Base-by-base conservation (phyloP, 768 basidiomycete genomes). In the Chalciporus pseudorubinellus region DNA sequence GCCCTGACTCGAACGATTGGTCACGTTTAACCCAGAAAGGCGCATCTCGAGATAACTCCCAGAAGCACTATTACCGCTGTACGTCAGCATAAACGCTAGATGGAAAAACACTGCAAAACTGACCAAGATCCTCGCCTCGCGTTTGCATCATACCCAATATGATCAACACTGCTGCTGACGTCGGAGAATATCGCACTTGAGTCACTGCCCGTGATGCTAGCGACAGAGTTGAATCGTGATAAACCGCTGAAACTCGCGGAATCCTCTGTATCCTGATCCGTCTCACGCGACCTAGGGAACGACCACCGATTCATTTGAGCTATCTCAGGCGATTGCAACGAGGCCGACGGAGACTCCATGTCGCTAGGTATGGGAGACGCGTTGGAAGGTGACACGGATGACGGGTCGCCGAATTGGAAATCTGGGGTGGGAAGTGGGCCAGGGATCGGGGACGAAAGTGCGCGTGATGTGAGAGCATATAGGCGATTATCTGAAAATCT, bases 381-480 rank as follows among this genome's bases (percentile, higher is more conserved):
- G 57, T 77, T 73, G 3, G 79, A 73, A 0, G 78, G 60, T 2
- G 72, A 59, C 6, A 63, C 72, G 3, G 77, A 77, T 44, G 72
- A 79, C 24, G 84, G 79, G 10, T 77, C 75, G 51, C 84, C 84
- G 56, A 86, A 86, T 41, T 81, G 81, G 71, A 82, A 85, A 49
- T 77, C 78, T 36, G 82, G 82, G 5, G 75, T 74, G 2, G 84
- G 84, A 16, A 85, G 72, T 5, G 84, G 84, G 3, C 84, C 84
- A 9, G 68, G 68, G 46, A 70, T 70, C 2, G 68, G 82, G 69
- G 53, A 81, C 66, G 51, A 73, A 73, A 40, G 75, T 65, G 73
- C 60, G 33, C 83, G 77, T 7, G 79, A 72, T 24, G 77, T 71
- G 49, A 80, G 62, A 6, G 78, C 67, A 57, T 76, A 82, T 6